Evolutionary conservation across 2,329 filamentous ascomycete genomes (phyloP), one percentile per base, ranked within the genome.

Genomic region (Colletotrichum sp.): DNA sequence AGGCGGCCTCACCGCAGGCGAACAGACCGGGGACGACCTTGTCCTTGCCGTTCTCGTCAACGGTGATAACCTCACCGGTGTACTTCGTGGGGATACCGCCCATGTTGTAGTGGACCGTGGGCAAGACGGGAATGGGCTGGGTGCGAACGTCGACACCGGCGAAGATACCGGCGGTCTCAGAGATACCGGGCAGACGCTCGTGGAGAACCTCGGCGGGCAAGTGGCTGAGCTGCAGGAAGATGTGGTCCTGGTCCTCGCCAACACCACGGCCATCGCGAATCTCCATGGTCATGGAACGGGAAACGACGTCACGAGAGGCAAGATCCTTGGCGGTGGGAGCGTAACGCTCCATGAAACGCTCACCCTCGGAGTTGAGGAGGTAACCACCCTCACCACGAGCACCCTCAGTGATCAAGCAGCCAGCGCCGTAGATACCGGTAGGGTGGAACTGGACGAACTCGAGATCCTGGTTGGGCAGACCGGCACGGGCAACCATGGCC

Each of bases 401-500:
- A 81, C 96, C 96, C 88, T 99, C 96, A 15, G 97, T 98, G 84
- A 99, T 99, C 91, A 99, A 89, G 88, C 96, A 98, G 79, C 96
- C 96, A 82, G 96, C 97, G 83, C 97, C 97, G 86, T 99, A 99
- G 88, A 99, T 98, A 92, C 96, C 96, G 79, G 96, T 98, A 72
- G 96, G 96, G 87, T 99, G 96, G 92, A 99, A 99, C 88, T 99
- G 96, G 78, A 99, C 97, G 87, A 99, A 99, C 86, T 99, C 97
- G 78, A 98, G 91, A 93, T 99, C 97, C 90, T 99, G 97, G 91
- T 98, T 98, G 82, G 97, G 96, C 55, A 99, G 94, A 85, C 97
- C 97, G 77, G 97, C 97, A 89, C 97, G 96, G 80, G 96, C 95
- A 82, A 98, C 96, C 97, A 99, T 98, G 80, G 97, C 97, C 95